Evolutionary conservation across 495 filamentous ascomycete species (phyloP).

Genomic region (Cladorrhinum samala): DNA sequence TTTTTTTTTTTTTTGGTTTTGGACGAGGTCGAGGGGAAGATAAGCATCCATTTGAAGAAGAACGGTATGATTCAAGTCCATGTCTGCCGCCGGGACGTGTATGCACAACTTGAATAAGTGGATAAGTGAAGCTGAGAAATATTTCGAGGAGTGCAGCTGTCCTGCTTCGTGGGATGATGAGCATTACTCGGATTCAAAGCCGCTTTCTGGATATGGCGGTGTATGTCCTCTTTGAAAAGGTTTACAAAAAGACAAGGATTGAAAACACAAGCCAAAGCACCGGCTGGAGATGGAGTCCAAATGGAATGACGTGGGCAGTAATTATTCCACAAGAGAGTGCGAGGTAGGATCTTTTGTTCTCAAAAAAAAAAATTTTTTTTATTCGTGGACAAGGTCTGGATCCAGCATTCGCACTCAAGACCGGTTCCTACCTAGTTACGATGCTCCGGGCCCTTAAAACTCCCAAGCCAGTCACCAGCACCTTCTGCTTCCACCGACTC

Average conservation of each 20-base stretch:
- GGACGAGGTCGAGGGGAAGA: slow-evolving; percentile 53
- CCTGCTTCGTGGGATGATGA: slow-evolving; percentile 46
- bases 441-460: neutral
- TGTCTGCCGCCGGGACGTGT: slow-evolving; percentile 45
- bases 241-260: slow-evolving; percentile 47
- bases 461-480: too few relatives aligned
- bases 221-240: slow-evolving; percentile 57
- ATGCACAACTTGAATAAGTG: slow-evolving; percentile 25
- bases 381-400: too few relatives aligned
- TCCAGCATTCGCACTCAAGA: too few relatives aligned
- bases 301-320: slow-evolving; percentile 24
- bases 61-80: slow-evolving; percentile 45
- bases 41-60: slow-evolving; percentile 43
- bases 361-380: neutral
- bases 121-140: slow-evolving; percentile 9
- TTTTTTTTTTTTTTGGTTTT: too few relatives aligned
- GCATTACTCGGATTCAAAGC: slow-evolving; percentile 36
- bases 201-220: slow-evolving; percentile 42
- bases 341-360: neutral
- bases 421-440: too few relatives aligned
- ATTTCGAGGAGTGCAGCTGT: slow-evolving; percentile 31
- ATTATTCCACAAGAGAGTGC: slow-evolving; percentile 13
- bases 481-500: neutral
- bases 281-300: slow-evolving; percentile 48
- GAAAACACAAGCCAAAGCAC: slow-evolving; percentile 51